A percentile compares a stretch with the other conserved stretches of the same genome.
Evolutionary conservation across 78 protist genomes (phyloP).

Genomic region (Dictyostelium purpureum): DNA sequence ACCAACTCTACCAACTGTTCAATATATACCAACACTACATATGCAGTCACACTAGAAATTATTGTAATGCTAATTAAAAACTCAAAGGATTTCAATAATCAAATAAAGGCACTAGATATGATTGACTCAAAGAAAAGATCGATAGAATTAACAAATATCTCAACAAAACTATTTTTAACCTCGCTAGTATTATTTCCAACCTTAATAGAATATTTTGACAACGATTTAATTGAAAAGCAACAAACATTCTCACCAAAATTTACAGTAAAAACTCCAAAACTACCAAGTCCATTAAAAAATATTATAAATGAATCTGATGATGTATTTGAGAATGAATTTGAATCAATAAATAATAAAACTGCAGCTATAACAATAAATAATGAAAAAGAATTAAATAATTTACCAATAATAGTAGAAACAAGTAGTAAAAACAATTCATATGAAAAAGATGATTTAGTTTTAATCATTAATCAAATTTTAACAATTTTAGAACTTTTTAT

Average conservation of each 20-base stretch:
- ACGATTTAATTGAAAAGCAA: slow-evolving; percentile 6
- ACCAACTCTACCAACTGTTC: too few relatives aligned
- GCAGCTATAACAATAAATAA: neutral
- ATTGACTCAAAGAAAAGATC: neutral
- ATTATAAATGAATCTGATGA: too few relatives aligned
- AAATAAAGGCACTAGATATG: neutral
- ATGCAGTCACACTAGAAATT: neutral
- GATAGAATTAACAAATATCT: neutral
- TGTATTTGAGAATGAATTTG: too few relatives aligned
- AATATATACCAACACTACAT: too few relatives aligned
- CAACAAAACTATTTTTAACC: neutral
- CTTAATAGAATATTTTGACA: neutral
- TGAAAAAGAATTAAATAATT: neutral
- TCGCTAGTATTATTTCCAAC: neutral
- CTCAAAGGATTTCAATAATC: neutral
- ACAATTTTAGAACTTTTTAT: neutral
- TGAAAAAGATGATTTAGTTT: neutral
- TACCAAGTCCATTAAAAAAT: neutral
- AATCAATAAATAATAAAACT: too few relatives aligned
- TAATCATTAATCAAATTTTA: neutral
- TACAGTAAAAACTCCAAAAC: neutral
- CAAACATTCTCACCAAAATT: neutral
- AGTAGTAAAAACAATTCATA: too few relatives aligned
- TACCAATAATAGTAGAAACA: too few relatives aligned
- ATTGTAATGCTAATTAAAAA: neutral